Percentiles rank a stretch among this genome's conserved stretches.
phyloP scores from a whole-genome alignment of 768 basidiomycete species.

The Lactifluus hygrophoroides region DNA sequence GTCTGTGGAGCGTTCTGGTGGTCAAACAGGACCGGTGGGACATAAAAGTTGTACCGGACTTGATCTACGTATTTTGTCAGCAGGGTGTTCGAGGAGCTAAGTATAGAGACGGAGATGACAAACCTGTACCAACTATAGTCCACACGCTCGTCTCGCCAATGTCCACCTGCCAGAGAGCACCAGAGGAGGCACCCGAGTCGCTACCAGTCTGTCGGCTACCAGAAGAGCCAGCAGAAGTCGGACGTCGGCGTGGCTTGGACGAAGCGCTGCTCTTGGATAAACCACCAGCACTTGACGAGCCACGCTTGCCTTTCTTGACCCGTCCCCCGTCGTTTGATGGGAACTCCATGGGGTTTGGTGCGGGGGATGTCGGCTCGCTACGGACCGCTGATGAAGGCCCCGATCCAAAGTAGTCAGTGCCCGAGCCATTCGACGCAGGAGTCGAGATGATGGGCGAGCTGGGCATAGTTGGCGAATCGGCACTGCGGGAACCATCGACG shows the following conservation, averaged over 20 bases:
- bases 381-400: constrained; percentile 32
- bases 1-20: constrained; percentile 64
- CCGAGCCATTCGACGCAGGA: constrained; percentile 40
- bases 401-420: constrained; percentile 58
- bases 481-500: constrained; percentile 34
- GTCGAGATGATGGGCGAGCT: constrained; percentile 64
- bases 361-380: constrained; percentile 61
- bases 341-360: constrained; percentile 50
- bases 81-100: not conserved
- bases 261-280: constrained; percentile 44
- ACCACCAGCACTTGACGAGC: constrained; percentile 63
- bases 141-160: constrained; percentile 91
- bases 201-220: constrained; percentile 52
- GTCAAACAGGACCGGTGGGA: constrained; percentile 78
- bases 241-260: constrained; percentile 56
- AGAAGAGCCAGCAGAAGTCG: constrained; percentile 53
- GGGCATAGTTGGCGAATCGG: constrained; percentile 43
- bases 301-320: constrained; percentile 72
- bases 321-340: constrained; percentile 77
- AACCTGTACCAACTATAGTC: constrained; percentile 91
- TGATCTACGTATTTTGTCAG: constrained; percentile 45
- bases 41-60: constrained; percentile 89
- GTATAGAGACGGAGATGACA: constrained; percentile 25
- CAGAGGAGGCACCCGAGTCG: constrained; percentile 64
- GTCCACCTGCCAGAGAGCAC: constrained; percentile 81